Evolutionary conservation across 2,329 filamentous ascomycete species (phyloP), one percentile per base, ranked within the genome.

Genomic region (Myriosclerotinia scirpicola): DNA sequence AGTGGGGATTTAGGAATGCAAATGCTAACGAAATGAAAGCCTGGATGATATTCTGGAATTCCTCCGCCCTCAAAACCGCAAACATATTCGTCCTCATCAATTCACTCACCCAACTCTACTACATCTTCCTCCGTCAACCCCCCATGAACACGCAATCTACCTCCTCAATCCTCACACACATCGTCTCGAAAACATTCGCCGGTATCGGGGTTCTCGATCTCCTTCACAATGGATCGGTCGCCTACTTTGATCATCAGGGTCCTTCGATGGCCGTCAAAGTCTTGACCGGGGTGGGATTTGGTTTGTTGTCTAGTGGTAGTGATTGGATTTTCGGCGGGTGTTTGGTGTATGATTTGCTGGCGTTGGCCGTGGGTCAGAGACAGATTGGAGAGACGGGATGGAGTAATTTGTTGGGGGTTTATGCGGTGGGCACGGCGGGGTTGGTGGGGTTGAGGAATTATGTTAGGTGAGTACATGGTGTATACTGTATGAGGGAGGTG

Each of bases 11-110:
- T 44, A 20, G 44, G 17, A 8, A 46, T 22, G 3, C 5, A 9
- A 46, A n/a, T 46, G 26, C 55, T 58, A 34, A 58, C 15, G 6
- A 30, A 7, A 12, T 55, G 17, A 64, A 63, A 81, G 80, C 81
- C 4, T 86, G 84, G 84, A 86, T 87, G 84, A 80, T 87, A 71
- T 86, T 86, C 77, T 87, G 85, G 85, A 87, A 87, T 71, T 71
- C 78, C 1, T 79, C 80, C 3, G 73, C 80, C 30, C 79, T 87
- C 6, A 65, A 65, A 79, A 79, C 80, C 0, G 78, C 82, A 36
- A 85, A 87, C 71, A 69, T 84, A 42, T 87, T 87, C 70, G 85
- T 87, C 53, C 74, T 82, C 26, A 76, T 84, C 74, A 87, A 87
- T 72, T 84, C 82, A 20, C 68, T 84, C 42, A 76, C 81, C 1